Evolutionary conservation across 108 stramenopile species (phyloP).

Genomic region (Nitzschia sp.): DNA sequence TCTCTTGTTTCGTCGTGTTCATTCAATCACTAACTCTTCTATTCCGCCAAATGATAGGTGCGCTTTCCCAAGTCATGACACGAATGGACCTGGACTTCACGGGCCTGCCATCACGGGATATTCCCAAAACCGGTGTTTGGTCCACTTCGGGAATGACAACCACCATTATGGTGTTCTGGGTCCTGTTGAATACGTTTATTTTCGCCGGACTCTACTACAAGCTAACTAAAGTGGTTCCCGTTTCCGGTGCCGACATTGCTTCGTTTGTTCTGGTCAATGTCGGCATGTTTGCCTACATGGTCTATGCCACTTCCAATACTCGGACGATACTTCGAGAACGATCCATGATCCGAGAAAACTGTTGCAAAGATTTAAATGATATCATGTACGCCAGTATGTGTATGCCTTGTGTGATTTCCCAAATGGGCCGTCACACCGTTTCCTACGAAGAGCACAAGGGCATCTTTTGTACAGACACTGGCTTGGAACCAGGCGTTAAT

Average conservation of each 20-base stretch:
- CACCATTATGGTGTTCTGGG: constrained; percentile 63
- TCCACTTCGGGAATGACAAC: constrained; percentile 60
- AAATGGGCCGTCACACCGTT: constrained; percentile 83
- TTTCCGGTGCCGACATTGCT: constrained; percentile 42
- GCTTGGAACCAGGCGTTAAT: constrained; percentile 26
- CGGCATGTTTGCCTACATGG: constrained; percentile 49
- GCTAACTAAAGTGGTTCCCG: constrained; percentile 24
- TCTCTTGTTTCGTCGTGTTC: not conserved
- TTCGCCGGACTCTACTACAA: constrained; percentile 49
- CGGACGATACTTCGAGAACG: constrained; percentile 61
- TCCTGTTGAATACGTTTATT: constrained; percentile 56
- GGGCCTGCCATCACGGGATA: constrained; percentile 41
- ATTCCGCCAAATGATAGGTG: constrained; percentile 41
- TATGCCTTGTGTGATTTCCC: constrained; percentile 68
- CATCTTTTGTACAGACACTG: constrained; percentile 43
- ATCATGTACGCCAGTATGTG: constrained; percentile 58
- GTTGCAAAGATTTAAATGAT: constrained; percentile 47
- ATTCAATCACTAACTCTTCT: not conserved
- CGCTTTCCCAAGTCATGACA: constrained; percentile 76
- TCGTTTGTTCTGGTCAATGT: constrained; percentile 53
- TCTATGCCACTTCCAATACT: constrained; percentile 55
- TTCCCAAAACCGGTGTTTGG: constrained; percentile 36
- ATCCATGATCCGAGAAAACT: constrained; percentile 61
- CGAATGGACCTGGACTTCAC: constrained; percentile 68
- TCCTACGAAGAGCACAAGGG: constrained; percentile 55